A percentile compares a stretch with the other conserved stretches of the same genome.
Evolutionary conservation across 371 early-diverging fungal genomes (phyloP).

Genomic region (Spraguea lophii): DNA sequence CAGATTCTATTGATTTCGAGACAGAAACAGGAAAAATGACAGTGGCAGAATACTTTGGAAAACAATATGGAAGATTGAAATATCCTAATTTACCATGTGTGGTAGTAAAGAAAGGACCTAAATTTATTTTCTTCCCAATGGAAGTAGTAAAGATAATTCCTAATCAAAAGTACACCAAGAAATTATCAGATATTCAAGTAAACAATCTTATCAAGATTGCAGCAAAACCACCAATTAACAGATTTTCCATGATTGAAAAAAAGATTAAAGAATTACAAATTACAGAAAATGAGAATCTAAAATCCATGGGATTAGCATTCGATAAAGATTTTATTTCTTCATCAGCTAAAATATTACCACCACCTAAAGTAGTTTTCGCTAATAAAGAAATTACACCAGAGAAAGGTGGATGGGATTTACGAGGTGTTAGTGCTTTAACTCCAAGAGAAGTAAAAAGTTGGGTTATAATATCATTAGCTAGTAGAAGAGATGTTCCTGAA

Average conservation of each 20-base stretch:
- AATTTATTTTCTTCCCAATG: constrained; percentile 23
- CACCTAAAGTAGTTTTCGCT: constrained; percentile 19
- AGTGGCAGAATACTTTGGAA: constrained; percentile 35
- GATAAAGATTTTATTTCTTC: constrained; percentile 12
- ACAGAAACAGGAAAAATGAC: constrained; percentile 3
- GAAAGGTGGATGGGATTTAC: constrained; percentile 29
- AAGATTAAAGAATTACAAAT: constrained; percentile 8
- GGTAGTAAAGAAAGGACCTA: constrained; percentile 15
- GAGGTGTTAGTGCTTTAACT: constrained; percentile 9
- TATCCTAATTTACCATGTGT: constrained; percentile 27
- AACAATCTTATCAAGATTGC: constrained; percentile 20
- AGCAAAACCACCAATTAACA: constrained; percentile 11
- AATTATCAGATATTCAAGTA: constrained; percentile 28
- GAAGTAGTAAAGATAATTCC: constrained; percentile 25
- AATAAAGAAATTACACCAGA: background rate
- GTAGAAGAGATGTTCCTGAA: background rate
- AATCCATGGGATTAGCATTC: constrained; percentile 14
- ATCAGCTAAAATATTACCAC: constrained; percentile 10
- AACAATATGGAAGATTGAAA: constrained; percentile 11
- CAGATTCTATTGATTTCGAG: constrained; percentile 2
- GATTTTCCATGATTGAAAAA: constrained; percentile 19
- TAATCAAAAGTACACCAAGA: constrained; percentile 21
- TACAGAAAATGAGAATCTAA: constrained; percentile 4
- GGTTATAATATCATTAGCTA: constrained; percentile 7
- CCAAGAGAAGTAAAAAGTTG: constrained; percentile 9